These are phyloP conservation scores for Plicaturopsis crispa DNA, from an alignment of 768 basidiomycete genomes.

Conservation along the genomic window DNA sequence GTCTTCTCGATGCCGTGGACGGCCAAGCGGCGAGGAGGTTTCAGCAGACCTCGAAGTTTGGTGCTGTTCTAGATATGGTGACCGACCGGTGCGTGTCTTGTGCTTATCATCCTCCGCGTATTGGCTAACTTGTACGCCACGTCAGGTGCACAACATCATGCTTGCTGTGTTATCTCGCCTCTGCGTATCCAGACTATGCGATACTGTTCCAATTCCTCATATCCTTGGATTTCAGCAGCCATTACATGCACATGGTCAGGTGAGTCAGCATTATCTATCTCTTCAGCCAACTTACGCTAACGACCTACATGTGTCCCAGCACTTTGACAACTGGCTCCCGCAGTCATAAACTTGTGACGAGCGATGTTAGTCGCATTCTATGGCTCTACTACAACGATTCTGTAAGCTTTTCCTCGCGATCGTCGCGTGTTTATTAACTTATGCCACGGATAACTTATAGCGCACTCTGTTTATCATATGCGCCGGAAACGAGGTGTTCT, in stretches of 20 bases:
- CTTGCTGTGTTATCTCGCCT: slow-evolving; percentile 87
- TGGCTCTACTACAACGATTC: slow-evolving; percentile 92
- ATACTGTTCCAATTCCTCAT: slow-evolving; percentile 92
- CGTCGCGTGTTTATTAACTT: neutral
- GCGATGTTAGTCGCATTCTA: slow-evolving; percentile 87
- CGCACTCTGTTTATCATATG: slow-evolving; percentile 87
- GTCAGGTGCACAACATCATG: slow-evolving; percentile 92
- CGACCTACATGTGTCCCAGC: slow-evolving; percentile 32
- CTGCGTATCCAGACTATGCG: slow-evolving; percentile 81
- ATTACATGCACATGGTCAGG: slow-evolving; percentile 99
- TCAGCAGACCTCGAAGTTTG: slow-evolving; percentile 92
- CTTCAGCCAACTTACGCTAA: slow-evolving; percentile 1
- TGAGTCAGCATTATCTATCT: slow-evolving; percentile 25
- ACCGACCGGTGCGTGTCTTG: slow-evolving; percentile 76
- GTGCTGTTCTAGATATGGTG: slow-evolving; percentile 98
- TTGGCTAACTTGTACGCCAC: slow-evolving; percentile 1
- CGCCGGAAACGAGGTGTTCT: slow-evolving; percentile 93
- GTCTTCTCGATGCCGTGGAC: slow-evolving; percentile 91
- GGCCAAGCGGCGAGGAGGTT: slow-evolving; percentile 86
- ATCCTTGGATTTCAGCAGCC: slow-evolving; percentile 93
- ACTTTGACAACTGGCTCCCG: slow-evolving; percentile 91
- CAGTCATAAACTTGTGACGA: slow-evolving; percentile 89
- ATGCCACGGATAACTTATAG: slow-evolving; percentile 33
- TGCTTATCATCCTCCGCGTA: neutral
- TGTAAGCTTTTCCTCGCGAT: slow-evolving; percentile 37